Conservation (phyloP, 805 yeast genomes). For the Starmera amethionina region DNA sequence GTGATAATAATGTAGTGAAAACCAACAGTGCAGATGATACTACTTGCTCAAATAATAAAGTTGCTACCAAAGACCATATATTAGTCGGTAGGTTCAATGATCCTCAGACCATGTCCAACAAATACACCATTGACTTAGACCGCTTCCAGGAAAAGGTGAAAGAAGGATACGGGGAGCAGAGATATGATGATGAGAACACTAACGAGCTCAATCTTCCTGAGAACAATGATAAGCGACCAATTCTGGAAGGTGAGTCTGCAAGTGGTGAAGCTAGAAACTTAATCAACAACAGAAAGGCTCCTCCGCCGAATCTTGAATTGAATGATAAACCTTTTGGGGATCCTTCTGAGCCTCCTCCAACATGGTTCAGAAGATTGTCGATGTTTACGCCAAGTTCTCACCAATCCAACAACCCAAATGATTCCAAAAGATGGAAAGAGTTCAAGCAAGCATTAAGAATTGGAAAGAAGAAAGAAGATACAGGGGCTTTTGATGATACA, state of each 20-base stretch:
- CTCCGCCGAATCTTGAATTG: not conserved
- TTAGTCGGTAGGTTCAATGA: not conserved
- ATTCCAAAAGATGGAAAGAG: slow-evolving; percentile 16
- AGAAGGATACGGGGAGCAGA: not conserved
- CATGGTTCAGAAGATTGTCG: slow-evolving; percentile 1
- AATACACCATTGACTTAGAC: not conserved
- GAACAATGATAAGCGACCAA: not conserved
- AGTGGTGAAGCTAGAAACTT: not conserved
- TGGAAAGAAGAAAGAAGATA: slow-evolving; percentile 6
- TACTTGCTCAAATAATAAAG: no score
- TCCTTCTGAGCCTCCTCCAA: not conserved
- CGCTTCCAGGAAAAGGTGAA: not conserved
- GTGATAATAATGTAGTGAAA: no score
- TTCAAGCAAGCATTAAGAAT: slow-evolving; percentile 18
- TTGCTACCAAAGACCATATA: no score
- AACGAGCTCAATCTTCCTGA: not conserved
- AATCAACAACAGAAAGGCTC: not conserved
- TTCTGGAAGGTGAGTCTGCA: not conserved
- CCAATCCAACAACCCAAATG: not conserved
- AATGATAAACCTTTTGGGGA: not conserved
- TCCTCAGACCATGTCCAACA: not conserved
- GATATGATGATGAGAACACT: not conserved
- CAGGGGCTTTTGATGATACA: not conserved
- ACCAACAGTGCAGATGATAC: no score
- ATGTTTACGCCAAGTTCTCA: not conserved